Evolutionary conservation across 306 rosid genomes (phyloP).

Genomic region (Lupinus albus): DNA sequence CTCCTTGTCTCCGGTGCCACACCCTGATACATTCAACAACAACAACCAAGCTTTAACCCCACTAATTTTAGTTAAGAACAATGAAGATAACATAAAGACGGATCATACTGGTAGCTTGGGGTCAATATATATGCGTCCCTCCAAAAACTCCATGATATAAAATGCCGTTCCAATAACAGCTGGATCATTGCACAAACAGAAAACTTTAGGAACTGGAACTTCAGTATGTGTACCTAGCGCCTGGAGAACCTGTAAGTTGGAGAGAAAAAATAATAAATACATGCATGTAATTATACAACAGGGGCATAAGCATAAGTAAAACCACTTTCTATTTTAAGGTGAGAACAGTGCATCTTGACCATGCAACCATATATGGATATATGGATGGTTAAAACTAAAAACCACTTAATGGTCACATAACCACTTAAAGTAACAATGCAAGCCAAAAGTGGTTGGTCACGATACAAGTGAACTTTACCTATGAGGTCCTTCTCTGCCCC

Average conservation of each 20-base stretch:
- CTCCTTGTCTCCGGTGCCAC: constrained; percentile 65
- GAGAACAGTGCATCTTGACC: no score
- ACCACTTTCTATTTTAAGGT: no score
- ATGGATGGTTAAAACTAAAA: no score
- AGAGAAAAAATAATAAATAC: not conserved
- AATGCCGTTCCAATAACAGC: constrained; percentile 82
- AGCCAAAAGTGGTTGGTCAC: no score
- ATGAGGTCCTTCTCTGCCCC: no score
- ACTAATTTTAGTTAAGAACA: constrained; percentile 14
- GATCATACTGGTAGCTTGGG: constrained; percentile 72
- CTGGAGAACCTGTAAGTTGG: constrained; percentile 65
- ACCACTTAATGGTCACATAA: no score
- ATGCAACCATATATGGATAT: no score
- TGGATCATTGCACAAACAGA: constrained; percentile 81
- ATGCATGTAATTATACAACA: not conserved
- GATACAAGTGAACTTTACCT: no score
- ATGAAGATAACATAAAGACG: constrained; percentile 4
- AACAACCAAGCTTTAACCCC: no score
- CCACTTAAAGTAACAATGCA: no score
- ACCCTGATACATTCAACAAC: constrained; percentile 63
- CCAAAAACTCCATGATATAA: constrained; percentile 93
- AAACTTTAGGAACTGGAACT: constrained; percentile 86
- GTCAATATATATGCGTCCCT: constrained; percentile 83
- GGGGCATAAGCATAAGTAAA: no score
- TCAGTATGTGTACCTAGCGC: constrained; percentile 69